These are phyloP conservation scores for Nemania serpens DNA, from an alignment of 2,329 filamentous ascomycete species.

Conservation along the genomic window DNA sequence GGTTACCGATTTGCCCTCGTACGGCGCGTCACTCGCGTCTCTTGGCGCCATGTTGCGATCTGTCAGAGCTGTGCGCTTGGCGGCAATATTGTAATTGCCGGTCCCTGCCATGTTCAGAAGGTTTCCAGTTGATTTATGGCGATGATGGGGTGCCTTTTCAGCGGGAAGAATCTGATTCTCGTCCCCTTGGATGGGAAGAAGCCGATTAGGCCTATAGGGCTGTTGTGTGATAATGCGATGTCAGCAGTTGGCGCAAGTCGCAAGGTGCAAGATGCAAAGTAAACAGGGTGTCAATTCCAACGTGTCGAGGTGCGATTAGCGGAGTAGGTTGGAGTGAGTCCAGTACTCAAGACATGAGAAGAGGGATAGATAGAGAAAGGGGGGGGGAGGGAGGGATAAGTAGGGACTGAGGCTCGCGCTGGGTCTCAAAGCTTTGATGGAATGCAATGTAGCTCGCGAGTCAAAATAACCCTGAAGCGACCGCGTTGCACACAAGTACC, in stretches of 20 bases:
- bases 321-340: background rate
- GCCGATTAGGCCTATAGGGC: slow-evolving; percentile 70
- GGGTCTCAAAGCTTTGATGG: background rate
- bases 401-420: background rate
- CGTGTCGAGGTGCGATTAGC: background rate
- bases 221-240: slow-evolving; percentile 44
- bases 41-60: slow-evolving; percentile 76
- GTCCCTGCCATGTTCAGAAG: slow-evolving; percentile 56
- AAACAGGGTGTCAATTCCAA: background rate
- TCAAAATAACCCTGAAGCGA: slow-evolving; percentile 5
- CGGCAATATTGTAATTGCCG: slow-evolving; percentile 63
- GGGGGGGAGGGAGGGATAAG: background rate
- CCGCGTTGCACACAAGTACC: background rate
- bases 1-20: slow-evolving; percentile 40
- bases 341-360: too few species aligned
- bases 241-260: slow-evolving; percentile 13
- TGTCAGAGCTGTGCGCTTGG: slow-evolving; percentile 79
- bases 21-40: slow-evolving; percentile 35
- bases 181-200: slow-evolving; percentile 64
- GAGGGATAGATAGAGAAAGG: background rate
- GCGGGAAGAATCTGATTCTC: slow-evolving; percentile 67
- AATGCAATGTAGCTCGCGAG: slow-evolving; percentile 15
- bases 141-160: slow-evolving; percentile 72
- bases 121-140: slow-evolving; percentile 78
- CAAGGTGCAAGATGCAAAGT: background rate